Conservation (phyloP, 2,329 filamentous ascomycete species). For the Moelleriella libera region DNA sequence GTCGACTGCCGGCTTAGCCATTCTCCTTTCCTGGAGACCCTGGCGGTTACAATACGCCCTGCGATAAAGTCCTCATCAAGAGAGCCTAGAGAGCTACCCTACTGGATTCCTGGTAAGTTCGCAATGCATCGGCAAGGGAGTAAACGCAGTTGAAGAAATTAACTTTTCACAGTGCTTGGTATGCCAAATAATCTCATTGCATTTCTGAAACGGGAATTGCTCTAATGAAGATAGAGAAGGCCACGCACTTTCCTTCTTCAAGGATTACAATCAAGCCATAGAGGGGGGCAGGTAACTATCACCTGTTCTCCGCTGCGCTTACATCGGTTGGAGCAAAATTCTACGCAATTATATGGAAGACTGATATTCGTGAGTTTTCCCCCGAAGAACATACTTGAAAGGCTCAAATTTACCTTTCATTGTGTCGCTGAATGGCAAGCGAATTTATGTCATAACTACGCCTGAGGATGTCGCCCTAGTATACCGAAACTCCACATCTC, state of each 20-base stretch:
- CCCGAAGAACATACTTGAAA: background rate
- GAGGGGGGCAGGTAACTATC: background rate
- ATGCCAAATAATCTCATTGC: background rate
- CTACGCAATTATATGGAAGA: background rate
- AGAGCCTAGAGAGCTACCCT: background rate
- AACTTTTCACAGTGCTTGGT: background rate
- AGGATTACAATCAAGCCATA: conserved; percentile 1
- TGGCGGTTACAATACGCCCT: background rate
- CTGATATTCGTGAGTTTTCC: background rate
- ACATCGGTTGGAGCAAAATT: background rate
- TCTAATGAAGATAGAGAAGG: background rate
- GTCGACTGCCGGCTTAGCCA: too few relatives aligned
- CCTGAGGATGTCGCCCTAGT: background rate
- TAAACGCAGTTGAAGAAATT: background rate
- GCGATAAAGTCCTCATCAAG: background rate
- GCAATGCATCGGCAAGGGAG: background rate
- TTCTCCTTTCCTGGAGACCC: background rate
- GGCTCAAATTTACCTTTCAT: background rate
- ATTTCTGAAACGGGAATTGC: background rate
- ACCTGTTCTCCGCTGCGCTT: background rate
- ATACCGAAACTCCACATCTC: background rate
- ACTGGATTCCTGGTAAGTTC: background rate
- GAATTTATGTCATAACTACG: background rate
- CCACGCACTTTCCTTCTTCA: background rate
- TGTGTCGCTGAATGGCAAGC: background rate